Evolutionary conservation across 306 rosid species (phyloP), one percentile per base, ranked within the genome.

Genomic region (Malus orientalis): DNA sequence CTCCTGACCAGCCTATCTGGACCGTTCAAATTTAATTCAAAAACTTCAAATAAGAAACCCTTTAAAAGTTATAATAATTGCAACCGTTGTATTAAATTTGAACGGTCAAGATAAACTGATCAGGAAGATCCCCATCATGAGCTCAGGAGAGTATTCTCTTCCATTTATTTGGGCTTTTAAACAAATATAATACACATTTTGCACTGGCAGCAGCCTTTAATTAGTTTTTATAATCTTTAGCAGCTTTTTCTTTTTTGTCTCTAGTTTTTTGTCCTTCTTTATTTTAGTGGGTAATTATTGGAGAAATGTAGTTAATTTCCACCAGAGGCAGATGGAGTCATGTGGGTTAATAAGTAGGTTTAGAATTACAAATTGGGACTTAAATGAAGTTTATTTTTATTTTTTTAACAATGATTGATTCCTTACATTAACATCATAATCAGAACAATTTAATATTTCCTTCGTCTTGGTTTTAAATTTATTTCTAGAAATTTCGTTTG

Each of bases 331-430:
- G 80, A 74, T 62, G 70, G 51, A 23, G 75, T 85, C 93, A 90
- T 82, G 96, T 87, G 92, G 82, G 83, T 85, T 78, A 77, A 83
- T 83, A 88, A 70, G 65, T 74, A 77, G 82, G 80, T n/a, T 36
- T 33, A 58, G 69, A 61, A 13, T 84, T 85, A 70, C 74, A 81
- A 63, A 84, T 67, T 76, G 74, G 65, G 76, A 79, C 73, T 85
- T 51, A 47, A 80, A 82, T 74, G 78, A 76, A 81, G 74, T n/a
- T 59, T 77, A 4, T 16, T 2, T 38, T 15, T 51, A 51, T 30
- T 30, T 30, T 29, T 30, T 30, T 0, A 51, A 51, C 20, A 51
- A 5, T 16, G 55, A 2, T 51, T 51, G 20, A 5, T 18, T 16
- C 20, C 20, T 49, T 49, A 49, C 8, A 4, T 49, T 49, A 49